Conservation (phyloP, 2,329 filamentous ascomycete genomes). For the Penicillium sp. region DNA sequence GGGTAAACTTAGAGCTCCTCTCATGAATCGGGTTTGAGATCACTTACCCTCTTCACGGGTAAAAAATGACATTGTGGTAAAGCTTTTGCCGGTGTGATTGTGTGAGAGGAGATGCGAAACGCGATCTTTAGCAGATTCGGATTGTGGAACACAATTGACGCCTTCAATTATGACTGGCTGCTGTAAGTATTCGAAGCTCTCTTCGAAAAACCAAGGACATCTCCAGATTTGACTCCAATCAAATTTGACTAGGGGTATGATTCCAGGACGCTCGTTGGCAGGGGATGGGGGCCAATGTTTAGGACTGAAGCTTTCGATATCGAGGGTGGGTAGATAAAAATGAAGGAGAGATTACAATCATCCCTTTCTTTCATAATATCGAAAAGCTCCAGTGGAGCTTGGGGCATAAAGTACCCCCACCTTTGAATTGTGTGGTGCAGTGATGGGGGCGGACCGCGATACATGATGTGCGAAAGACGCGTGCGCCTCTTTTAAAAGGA, state of each 20-base stretch:
- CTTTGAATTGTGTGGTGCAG: background rate
- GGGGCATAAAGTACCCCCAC: background rate
- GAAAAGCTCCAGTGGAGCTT: background rate
- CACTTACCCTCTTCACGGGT: background rate
- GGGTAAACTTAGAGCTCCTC: background rate
- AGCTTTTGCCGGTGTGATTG: too few relatives aligned
- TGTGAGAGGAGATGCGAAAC: background rate
- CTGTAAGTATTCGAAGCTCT: too few relatives aligned
- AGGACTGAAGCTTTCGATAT: too few relatives aligned
- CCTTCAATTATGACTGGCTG: too few relatives aligned
- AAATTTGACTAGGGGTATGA: too few relatives aligned
- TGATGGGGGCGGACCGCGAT: conserved; percentile 30
- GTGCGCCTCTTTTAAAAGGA: background rate
- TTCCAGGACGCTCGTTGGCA: too few relatives aligned
- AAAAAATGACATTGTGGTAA: background rate
- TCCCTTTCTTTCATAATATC: background rate
- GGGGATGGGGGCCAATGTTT: too few relatives aligned
- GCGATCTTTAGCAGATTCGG: background rate
- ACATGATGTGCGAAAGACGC: background rate
- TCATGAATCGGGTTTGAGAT: background rate
- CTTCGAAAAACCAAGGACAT: too few relatives aligned
- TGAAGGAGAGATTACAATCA: background rate
- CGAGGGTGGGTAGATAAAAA: background rate
- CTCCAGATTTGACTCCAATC: too few relatives aligned
- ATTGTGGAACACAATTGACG: too few relatives aligned